Evolutionary conservation across 1,284 basidiomycete species (phyloP), one percentile per base, ranked within the genome.

Genomic region (Irpex sp.): DNA sequence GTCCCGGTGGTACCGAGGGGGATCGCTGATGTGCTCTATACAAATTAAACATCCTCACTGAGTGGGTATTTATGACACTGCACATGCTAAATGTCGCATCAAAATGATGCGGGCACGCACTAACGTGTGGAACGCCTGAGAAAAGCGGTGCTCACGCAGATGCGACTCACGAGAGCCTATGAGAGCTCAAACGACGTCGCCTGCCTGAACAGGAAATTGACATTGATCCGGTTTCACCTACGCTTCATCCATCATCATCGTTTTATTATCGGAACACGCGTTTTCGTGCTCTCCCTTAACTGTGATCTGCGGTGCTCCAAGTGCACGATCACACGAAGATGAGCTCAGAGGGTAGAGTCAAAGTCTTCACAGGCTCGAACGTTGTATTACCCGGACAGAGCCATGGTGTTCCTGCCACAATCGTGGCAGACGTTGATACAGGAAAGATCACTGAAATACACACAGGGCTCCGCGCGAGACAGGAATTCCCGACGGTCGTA

Each of bases 361-460:
- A 15, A 11, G 72, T 79, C 15, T 74, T 85, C 68, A 80, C 81
- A 50, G 82, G 86, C 51, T 70, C 74, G 37, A 82, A 82, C 49
- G 87, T 92, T 21, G 74, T 93, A 26, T 79, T 94, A 36, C 83
- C 89, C 0, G 80, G 74, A 36, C 69, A 71, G 31, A 74, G 79
- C 17, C 69, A 73, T 5, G 85, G 86, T 0, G 79, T 78, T 43
- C 85, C 91, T 3, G 93, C 91, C 15, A 92, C 92, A 1, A 79
- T 95, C 70, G 79, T 88, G 59, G 78, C 93, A 55, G 84, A 90
- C 69, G 72, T 75, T 26, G 61, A 66, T 6, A 81, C 86, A 1
- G 94, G 94, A 36, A 89, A 86, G 74, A 92, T 96, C 71, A 74
- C 77, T 17, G 77, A 83, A 58, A 78, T 95, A 51, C 76, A 78